Conservation (phyloP, 805 yeast genomes). For the Ogataea paraovalis region DNA sequence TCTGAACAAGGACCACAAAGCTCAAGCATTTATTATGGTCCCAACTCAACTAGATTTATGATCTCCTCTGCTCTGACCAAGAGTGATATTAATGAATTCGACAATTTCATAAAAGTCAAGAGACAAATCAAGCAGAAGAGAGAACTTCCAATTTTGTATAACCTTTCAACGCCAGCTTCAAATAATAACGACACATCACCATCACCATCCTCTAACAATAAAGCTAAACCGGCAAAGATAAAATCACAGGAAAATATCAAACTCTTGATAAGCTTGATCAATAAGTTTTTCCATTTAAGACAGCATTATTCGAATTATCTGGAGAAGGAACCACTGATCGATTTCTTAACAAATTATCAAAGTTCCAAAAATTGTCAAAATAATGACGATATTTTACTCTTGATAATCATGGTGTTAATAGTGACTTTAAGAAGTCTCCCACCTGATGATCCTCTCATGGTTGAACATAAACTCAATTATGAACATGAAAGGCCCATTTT, state of each 20-base stretch:
- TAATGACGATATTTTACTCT: conserved; percentile 43
- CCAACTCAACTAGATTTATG: conserved; percentile 47
- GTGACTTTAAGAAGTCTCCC: conserved; percentile 35
- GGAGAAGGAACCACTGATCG: conserved; percentile 30
- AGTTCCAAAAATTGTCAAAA: conserved; percentile 39
- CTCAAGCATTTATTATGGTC: conserved; percentile 46
- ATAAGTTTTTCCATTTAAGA: conserved; percentile 39
- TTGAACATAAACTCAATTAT: conserved; percentile 21
- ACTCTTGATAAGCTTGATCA: conserved; percentile 34
- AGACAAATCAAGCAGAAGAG: conserved; percentile 29
- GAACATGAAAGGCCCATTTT: conserved; percentile 27
- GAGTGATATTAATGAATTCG: conserved; percentile 27
- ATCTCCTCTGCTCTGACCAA: conserved; percentile 31
- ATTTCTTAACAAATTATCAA: conserved; percentile 36
- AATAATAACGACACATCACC: background rate
- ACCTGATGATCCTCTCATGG: conserved; percentile 22
- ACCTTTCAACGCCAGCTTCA: conserved; percentile 1
- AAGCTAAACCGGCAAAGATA: conserved; percentile 10
- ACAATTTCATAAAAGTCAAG: conserved; percentile 26
- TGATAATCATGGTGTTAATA: conserved; percentile 42
- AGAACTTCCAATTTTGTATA: conserved; percentile 22
- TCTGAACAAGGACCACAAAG: conserved; percentile 9
- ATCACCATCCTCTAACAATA: background rate
- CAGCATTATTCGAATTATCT: conserved; percentile 39
- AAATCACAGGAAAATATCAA: conserved; percentile 31